Evolutionary conservation across 2,329 filamentous ascomycete species (phyloP).

Genomic region (Cladosporium sphaerospermum): DNA sequence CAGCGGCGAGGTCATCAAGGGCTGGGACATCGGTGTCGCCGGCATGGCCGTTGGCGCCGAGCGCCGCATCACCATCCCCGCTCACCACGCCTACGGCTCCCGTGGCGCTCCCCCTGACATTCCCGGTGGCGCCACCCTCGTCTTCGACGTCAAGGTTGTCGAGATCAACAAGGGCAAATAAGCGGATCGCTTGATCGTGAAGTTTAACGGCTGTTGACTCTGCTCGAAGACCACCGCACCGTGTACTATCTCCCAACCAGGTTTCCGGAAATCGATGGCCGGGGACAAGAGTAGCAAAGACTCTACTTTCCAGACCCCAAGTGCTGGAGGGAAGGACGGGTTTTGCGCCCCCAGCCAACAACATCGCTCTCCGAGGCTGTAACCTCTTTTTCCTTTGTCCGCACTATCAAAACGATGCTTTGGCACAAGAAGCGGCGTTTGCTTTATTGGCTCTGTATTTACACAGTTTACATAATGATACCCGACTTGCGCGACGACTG

Average conservation of each 20-base stretch:
- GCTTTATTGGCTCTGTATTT: background rate
- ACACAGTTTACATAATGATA: conserved; percentile 15
- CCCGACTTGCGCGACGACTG: conserved; percentile 22
- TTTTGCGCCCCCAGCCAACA: background rate
- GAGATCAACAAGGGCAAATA: conserved; percentile 39
- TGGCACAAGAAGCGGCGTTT: background rate
- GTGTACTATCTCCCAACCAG: conserved; percentile 10
- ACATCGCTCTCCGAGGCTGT: conserved; percentile 1
- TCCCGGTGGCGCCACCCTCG: conserved; percentile 81
- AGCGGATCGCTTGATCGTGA: conserved; percentile 6
- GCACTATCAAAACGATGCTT: background rate
- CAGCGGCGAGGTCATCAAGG: conserved; percentile 93
- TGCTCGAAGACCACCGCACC: background rate
- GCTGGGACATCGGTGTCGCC: conserved; percentile 90
- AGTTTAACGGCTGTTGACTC: too few species aligned
- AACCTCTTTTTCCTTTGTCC: conserved; percentile 8
- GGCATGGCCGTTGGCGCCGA: conserved; percentile 94
- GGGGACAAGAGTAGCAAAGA: conserved; percentile 3
- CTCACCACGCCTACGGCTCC: conserved; percentile 83
- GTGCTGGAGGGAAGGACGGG: conserved; percentile 34
- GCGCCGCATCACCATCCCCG: conserved; percentile 83
- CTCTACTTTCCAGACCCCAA: conserved; percentile 30
- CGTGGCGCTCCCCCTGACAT: conserved; percentile 70
- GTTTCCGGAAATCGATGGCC: background rate
- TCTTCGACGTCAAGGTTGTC: conserved; percentile 67